Base-by-base conservation (phyloP, 352 stramenopile species). In the Globisporangium uncinulatum region DNA sequence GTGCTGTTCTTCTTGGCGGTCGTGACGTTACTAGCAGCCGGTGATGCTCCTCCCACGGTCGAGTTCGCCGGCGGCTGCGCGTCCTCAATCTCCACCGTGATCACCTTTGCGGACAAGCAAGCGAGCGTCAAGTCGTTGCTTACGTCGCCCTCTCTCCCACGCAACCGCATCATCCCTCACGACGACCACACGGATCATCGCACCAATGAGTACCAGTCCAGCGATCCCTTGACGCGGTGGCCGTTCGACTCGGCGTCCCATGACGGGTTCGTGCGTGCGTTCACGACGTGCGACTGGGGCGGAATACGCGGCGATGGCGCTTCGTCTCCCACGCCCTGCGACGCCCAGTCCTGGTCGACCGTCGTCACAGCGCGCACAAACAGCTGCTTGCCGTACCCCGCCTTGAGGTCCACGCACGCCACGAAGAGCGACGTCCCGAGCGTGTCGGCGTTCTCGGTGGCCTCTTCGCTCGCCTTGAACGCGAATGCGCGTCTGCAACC, bases 261-360 rank as follows among this genome's bases (percentile, higher is more conserved):
- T 24, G 66, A 39, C 0, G 67, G 56, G 44, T 94, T 92, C 19
- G 82, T 92, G 51, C 84, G 74, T 36, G 79, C 82, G 56, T 94
- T 94, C 37, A 94, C 84, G 14, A 90, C 59, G 60, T 94, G 84
- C 8, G 82, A 92, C 66, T 94, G 84, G 29, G 84, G 84, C 21
- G 73, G 75, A 39, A 90, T 73, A 9, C 61, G 63, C 14, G 84
- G 84, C n/a, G 79, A 86, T 36, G 79, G 76, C 21, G 51, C 54
- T 43, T 91, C 70, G 29, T 79, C 67, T 15, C 70, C 71, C 29
- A 54, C 53, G 15, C 71, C 78, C 56, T 89, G 73, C 1, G 58
- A 65, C 47, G 69, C 85, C 85, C 85, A 95, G 51, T 83, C 69
- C 75, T 95, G 85, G 39, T 95, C 85, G 31, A 95, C 83, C 15